Evolutionary conservation across 495 filamentous ascomycete species (phyloP).

Genomic region (Penicillium turbatum): DNA sequence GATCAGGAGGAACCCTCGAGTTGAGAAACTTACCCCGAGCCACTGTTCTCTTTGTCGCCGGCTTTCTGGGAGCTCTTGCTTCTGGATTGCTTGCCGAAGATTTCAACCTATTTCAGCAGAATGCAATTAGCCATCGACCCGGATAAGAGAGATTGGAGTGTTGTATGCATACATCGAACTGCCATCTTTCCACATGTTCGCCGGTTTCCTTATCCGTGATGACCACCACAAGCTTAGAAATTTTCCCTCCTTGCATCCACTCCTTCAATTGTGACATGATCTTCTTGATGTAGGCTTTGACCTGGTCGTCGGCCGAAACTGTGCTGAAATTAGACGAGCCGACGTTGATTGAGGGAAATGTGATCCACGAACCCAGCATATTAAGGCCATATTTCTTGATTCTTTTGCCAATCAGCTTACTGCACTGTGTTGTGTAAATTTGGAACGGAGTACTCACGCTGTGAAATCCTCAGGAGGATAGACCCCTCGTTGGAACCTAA

Average conservation of each 20-base stretch:
- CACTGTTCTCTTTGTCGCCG: slow-evolving; percentile 59
- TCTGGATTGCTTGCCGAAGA: slow-evolving; percentile 56
- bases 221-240: slow-evolving; percentile 92
- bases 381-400: slow-evolving; percentile 99
- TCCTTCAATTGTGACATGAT: slow-evolving; percentile 94
- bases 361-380: slow-evolving; percentile 67
- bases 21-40: slow-evolving; percentile 44
- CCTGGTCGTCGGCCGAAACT: slow-evolving; percentile 94
- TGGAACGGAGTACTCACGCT: slow-evolving; percentile 52
- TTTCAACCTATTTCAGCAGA: slow-evolving; percentile 53
- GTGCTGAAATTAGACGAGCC: slow-evolving; percentile 13
- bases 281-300: slow-evolving; percentile 98
- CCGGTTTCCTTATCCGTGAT: slow-evolving; percentile 95
- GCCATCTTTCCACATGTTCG: slow-evolving; percentile 94
- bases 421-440: not conserved
- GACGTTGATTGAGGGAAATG: not conserved
- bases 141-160: not conserved
- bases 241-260: slow-evolving; percentile 95
- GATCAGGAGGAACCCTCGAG: not conserved
- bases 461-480: slow-evolving; percentile 98
- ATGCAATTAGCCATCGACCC: slow-evolving; percentile 5
- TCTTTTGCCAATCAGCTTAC: slow-evolving; percentile 30
- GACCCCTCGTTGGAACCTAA: slow-evolving; percentile 87
- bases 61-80: slow-evolving; percentile 47
- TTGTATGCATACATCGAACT: slow-evolving; percentile 72